phyloP scores from a whole-genome alignment of 306 rosid species.

The Castanospermum australe region DNA sequence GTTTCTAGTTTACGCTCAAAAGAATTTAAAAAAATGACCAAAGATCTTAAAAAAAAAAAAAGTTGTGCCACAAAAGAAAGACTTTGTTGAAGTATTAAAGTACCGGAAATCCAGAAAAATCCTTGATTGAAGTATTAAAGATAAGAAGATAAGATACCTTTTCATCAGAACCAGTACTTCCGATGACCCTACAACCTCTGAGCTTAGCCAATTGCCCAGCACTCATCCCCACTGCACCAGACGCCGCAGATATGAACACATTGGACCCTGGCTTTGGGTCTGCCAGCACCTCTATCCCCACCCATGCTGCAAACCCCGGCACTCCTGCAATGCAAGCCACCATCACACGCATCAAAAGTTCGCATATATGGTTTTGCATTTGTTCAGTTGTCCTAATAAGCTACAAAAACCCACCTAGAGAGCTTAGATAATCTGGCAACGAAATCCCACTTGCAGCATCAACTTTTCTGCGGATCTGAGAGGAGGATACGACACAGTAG shows the following conservation, averaged over 20 bases:
- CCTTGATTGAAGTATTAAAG: not conserved
- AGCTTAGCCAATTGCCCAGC: conserved; percentile 76
- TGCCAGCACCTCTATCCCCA: conserved; percentile 53
- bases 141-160: conserved; percentile 32
- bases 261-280: conserved; percentile 50
- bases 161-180: conserved; percentile 60
- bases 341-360: not conserved
- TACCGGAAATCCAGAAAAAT: no score
- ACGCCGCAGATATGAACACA: conserved; percentile 65
- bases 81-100: no score
- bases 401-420: conserved; percentile 38
- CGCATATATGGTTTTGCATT: no score
- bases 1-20: no score
- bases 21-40: no score
- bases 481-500: conserved; percentile 37
- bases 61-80: no score
- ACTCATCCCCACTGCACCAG: conserved; percentile 66
- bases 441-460: conserved; percentile 43
- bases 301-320: conserved; percentile 74
- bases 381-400: no score
- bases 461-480: conserved; percentile 28
- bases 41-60: no score
- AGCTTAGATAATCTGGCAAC: conserved; percentile 49
- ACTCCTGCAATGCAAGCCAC: conserved; percentile 28
- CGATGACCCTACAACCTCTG: conserved; percentile 61